phyloP scores from a whole-genome alignment of 441 rosid genomes.

The Adansonia rubrostipa region DNA sequence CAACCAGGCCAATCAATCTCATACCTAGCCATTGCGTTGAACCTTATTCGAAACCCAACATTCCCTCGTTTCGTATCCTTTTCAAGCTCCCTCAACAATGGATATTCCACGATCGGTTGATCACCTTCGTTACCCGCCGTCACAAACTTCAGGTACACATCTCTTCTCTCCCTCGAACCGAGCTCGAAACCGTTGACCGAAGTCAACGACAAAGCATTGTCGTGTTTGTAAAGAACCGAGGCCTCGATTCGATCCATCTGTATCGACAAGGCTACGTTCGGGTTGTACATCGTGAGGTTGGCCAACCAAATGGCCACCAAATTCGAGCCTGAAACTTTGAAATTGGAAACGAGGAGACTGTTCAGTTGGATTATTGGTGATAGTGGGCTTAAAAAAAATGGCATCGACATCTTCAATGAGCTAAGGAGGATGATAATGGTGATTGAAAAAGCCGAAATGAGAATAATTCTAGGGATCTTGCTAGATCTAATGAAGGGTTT shows the following conservation, averaged over 20 bases:
- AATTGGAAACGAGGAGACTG: not conserved
- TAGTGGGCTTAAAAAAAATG: not conserved
- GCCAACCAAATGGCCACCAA: not conserved
- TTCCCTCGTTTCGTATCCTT: not conserved
- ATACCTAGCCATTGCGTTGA: not conserved
- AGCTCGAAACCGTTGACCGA: not conserved
- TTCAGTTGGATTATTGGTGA: conserved; percentile 9
- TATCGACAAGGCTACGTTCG: not conserved
- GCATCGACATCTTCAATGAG: not conserved
- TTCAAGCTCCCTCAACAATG: conserved; percentile 20
- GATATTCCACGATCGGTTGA: conserved; percentile 13
- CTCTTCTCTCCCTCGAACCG: not conserved
- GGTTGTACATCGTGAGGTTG: not conserved
- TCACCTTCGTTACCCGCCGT: conserved; percentile 17
- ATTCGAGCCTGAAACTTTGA: not conserved
- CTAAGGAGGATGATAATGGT: not conserved
- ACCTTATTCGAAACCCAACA: not conserved
- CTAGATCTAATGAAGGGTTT: not conserved
- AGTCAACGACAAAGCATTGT: not conserved
- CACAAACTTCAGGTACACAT: not conserved
- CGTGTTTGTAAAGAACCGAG: not conserved
- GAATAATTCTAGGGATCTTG: not conserved
- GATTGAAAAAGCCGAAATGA: not conserved
- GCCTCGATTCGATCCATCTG: not conserved
- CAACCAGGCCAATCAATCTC: not conserved